A percentile compares a stretch with the other conserved stretches of the same genome.
These are phyloP conservation scores for Aspergillus fumigatus DNA, from an alignment of 2,329 filamentous ascomycete species.

Conservation along the genomic window DNA sequence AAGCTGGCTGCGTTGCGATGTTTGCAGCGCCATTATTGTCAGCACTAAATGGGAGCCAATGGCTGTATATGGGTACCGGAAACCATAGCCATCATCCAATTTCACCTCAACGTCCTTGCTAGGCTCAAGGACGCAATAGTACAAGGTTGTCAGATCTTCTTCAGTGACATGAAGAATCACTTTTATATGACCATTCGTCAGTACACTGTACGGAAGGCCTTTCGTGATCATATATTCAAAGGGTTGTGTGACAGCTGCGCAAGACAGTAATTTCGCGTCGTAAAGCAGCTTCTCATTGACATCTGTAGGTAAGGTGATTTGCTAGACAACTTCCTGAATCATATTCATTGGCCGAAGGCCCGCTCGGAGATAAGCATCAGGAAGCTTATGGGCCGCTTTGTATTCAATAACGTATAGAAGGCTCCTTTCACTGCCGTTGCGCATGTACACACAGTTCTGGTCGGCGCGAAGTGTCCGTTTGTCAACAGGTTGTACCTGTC, in stretches of 20 bases:
- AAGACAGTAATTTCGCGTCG: neutral
- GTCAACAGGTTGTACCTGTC: neutral
- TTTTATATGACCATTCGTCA: too few relatives aligned
- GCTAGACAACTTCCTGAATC: conserved; percentile 1
- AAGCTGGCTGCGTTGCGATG: too few relatives aligned
- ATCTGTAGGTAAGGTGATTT: neutral
- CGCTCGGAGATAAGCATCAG: conserved; percentile 1
- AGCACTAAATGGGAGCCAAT: too few relatives aligned
- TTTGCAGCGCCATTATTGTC: too few relatives aligned
- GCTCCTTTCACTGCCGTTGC: neutral
- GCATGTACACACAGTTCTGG: neutral
- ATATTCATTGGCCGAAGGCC: conserved; percentile 1
- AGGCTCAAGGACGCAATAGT: too few relatives aligned
- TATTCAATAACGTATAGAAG: conserved; percentile 5
- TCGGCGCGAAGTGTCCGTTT: neutral
- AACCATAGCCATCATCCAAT: too few relatives aligned
- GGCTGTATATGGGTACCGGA: too few relatives aligned
- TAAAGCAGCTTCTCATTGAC: neutral
- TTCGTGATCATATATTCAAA: too few relatives aligned
- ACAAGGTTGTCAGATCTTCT: too few relatives aligned
- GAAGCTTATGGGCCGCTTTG: conserved; percentile 4
- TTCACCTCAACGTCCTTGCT: too few relatives aligned
- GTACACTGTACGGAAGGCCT: too few relatives aligned
- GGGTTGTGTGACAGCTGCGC: neutral
- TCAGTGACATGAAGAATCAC: too few relatives aligned